phyloP scores from a whole-genome alignment of 106 monocot species.

The Dendrobium chrysotoxum region DNA sequence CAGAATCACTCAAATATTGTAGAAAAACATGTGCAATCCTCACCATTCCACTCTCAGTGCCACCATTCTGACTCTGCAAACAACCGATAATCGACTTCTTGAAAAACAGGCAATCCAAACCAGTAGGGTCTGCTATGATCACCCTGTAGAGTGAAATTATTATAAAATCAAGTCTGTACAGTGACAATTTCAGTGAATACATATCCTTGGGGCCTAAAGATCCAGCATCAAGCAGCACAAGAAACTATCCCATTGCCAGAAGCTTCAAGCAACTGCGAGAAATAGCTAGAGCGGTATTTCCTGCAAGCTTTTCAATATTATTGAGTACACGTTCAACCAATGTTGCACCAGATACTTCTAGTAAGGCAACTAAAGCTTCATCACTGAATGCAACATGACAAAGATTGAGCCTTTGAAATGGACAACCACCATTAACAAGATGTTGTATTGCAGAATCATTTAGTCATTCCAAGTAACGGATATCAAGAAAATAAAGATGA shows the following conservation, averaged over 20 bases:
- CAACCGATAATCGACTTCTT: slow-evolving; percentile 80
- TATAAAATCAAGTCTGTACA: slow-evolving; percentile 93
- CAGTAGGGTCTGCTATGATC: slow-evolving; percentile 75
- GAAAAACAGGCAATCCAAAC: slow-evolving; percentile 88
- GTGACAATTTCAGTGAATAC: slow-evolving; percentile 86
- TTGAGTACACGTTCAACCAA: slow-evolving; percentile 67
- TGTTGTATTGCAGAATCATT: slow-evolving; percentile 60
- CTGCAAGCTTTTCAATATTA: slow-evolving; percentile 58
- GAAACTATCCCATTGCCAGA: too few species aligned
- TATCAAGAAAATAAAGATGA: slow-evolving; percentile 42
- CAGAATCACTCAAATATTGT: slow-evolving; percentile 86
- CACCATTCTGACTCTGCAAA: slow-evolving; percentile 69
- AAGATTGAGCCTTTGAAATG: slow-evolving; percentile 54
- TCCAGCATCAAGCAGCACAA: slow-evolving; percentile 93
- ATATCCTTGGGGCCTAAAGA: slow-evolving; percentile 95
- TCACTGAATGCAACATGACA: slow-evolving; percentile 53
- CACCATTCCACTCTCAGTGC: slow-evolving; percentile 85
- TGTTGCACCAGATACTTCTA: slow-evolving; percentile 61
- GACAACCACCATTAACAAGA: slow-evolving; percentile 61
- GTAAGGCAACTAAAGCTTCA: slow-evolving; percentile 63
- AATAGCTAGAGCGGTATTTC: too few species aligned
- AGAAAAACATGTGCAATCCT: slow-evolving; percentile 80
- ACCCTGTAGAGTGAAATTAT: slow-evolving; percentile 94
- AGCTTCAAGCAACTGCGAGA: too few species aligned
- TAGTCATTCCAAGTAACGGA: slow-evolving; percentile 49